Evolutionary conservation across 2,329 filamentous ascomycete species (phyloP).

Genomic region (Pestalotiopsis sp.): DNA sequence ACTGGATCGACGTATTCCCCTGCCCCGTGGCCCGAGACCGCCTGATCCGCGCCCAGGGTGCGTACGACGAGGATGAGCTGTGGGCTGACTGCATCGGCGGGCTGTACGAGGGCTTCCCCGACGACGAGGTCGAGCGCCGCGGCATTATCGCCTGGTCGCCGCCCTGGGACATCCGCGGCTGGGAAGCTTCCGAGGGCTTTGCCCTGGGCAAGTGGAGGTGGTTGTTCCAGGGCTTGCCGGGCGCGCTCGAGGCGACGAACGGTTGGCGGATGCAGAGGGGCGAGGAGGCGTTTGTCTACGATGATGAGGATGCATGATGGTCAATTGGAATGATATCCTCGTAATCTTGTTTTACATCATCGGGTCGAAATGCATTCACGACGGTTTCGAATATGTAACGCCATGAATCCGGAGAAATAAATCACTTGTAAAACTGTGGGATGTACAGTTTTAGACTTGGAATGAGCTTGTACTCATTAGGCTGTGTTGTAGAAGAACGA

Average conservation of each 20-base stretch:
- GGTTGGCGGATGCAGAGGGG: conserved; percentile 35
- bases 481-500: no score
- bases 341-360: not conserved
- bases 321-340: no score
- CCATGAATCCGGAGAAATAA: no score
- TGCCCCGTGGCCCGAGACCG: conserved; percentile 40
- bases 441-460: no score
- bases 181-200: conserved; percentile 42
- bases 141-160: conserved; percentile 46
- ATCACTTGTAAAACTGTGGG: no score
- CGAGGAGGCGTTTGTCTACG: conserved; percentile 32
- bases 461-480: no score
- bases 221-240: conserved; percentile 29
- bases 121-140: conserved; percentile 40
- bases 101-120: conserved; percentile 45
- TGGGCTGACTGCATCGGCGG: conserved; percentile 46
- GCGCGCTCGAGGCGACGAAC: conserved; percentile 37
- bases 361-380: not conserved
- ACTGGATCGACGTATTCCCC: conserved; percentile 46
- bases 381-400: no score
- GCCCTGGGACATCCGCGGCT: conserved; percentile 41
- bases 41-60: conserved; percentile 37
- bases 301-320: conserved; percentile 15
- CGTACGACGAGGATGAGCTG: conserved; percentile 45
- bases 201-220: conserved; percentile 41